Evolutionary conservation across 2,329 filamentous ascomycete species (phyloP), one percentile per base, ranked within the genome.

Genomic region (Neofusicoccum sp.): DNA sequence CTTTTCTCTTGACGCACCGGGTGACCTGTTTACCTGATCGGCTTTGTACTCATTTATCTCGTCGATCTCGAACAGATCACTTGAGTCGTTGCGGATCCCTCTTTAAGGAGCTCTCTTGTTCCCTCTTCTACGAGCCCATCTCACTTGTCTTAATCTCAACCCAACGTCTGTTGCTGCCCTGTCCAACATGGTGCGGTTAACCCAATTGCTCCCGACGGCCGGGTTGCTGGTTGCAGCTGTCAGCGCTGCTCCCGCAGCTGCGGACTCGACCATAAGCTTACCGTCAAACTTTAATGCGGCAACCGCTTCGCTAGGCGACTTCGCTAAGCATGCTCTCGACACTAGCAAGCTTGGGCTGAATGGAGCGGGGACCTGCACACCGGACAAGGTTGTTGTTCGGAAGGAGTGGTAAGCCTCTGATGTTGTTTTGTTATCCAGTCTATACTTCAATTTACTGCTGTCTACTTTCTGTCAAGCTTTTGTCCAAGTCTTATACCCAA

Each of bases 321-420:
- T 49, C 20, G 33, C 45, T 11, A 43, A 40, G 44, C 38, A 60
- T 34, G 57, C 57, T 26, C 24, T 51, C 14, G 40, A 49, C 6
- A 33, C 33, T 6, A 14, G 44, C 11, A 48, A 41, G 28, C 9
- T 9, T 2, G 24, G n/a, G 6, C 16, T 60, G 3, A 16, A 14
- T 3, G 34, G 20, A 11, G 31, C 28, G 3, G 47, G 48, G 6
- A 16, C 26, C 12, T 60, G 58, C n/a, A 54, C 58, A n/a, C 16
- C 38, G 8, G 58, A 60, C 20, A 60, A 60, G 20, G 11, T 60
- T 30, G 30, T 54, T n/a, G 38, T 45, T n/a, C 58, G 58, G 12
- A 60, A 54, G 28, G 58, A 60, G 45, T 60, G 58, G 58, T 54
- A 20, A 54, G 58, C 26, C 9, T 5, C n/a, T n/a, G n/a, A n/a